These are phyloP conservation scores for Thalia dealbata DNA, from an alignment of 176 grass and related monocot genomes.

Conservation along the genomic window DNA sequence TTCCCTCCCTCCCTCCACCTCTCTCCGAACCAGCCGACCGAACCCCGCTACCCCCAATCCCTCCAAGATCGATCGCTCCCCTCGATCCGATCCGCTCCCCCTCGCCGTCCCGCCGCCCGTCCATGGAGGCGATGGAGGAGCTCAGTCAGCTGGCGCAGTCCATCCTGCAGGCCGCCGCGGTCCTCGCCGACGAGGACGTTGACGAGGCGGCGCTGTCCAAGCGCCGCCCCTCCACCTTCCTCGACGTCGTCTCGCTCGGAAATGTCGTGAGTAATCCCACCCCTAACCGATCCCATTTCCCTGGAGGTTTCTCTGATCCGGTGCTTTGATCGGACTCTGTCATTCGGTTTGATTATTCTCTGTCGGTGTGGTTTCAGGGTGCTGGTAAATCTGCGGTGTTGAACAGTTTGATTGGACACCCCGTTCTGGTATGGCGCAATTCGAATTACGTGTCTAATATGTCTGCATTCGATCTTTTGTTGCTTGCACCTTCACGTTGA, in stretches of 20 bases:
- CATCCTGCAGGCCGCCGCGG: conserved; percentile 77
- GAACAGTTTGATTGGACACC: conserved; percentile 94
- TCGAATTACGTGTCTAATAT: background rate
- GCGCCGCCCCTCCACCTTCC: conserved; percentile 65
- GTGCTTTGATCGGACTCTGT: background rate
- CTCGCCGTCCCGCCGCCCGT: background rate
- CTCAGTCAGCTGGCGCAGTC: conserved; percentile 70
- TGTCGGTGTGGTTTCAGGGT: conserved; percentile 23
- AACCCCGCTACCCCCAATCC: no score
- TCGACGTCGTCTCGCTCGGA: conserved; percentile 84
- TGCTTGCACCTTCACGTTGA: background rate
- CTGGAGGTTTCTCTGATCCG: background rate
- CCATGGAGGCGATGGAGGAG: conserved; percentile 94
- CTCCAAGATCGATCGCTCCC: no score
- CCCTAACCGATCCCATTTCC: background rate
- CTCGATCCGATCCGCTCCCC: background rate
- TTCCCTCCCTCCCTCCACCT: no score
- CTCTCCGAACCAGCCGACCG: no score
- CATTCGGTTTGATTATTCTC: background rate
- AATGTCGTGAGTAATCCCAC: conserved; percentile 65
- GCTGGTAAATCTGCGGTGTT: conserved; percentile 93
- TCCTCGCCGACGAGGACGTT: conserved; percentile 84
- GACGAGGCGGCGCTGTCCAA: conserved; percentile 37
- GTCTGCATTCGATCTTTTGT: background rate
- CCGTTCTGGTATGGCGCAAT: conserved; percentile 64